These are phyloP conservation scores for Aphanocladium album DNA, from an alignment of 2,329 filamentous ascomycete genomes.

Conservation along the genomic window DNA sequence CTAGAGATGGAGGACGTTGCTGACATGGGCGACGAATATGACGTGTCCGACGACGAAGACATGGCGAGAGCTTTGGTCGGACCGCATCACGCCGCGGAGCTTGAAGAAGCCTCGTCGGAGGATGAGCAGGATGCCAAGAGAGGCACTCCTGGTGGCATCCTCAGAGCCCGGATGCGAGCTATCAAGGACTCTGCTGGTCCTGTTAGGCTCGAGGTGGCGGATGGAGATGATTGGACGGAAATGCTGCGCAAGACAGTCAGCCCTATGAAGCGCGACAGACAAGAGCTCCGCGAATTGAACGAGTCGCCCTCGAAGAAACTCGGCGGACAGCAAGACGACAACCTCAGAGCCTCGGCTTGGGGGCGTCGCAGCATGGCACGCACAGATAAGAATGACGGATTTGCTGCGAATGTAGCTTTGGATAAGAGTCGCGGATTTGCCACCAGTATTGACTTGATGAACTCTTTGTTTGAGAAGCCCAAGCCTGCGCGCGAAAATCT, in stretches of 20 bases:
- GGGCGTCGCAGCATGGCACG: conserved; percentile 26
- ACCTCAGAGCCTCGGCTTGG: conserved; percentile 36
- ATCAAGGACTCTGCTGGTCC: conserved; percentile 56
- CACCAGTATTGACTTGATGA: conserved; percentile 93
- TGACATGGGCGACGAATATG: conserved; percentile 71
- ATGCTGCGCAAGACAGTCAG: conserved; percentile 92
- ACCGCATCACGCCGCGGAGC: conserved; percentile 74
- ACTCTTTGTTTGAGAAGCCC: conserved; percentile 78
- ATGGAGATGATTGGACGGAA: conserved; percentile 85
- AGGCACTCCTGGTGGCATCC: conserved; percentile 53
- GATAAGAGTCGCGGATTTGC: conserved; percentile 63
- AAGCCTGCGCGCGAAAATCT: conserved; percentile 52
- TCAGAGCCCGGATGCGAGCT: conserved; percentile 59
- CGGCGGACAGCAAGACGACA: conserved; percentile 44
- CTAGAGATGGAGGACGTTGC: conserved; percentile 51
- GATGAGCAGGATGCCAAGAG: conserved; percentile 42
- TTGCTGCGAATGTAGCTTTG: conserved; percentile 24
- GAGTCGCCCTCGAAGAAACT: conserved; percentile 41
- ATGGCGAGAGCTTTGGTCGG: conserved; percentile 74
- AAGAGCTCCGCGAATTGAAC: conserved; percentile 58
- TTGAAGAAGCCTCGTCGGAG: conserved; percentile 51
- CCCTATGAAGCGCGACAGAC: conserved; percentile 86
- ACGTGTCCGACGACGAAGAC: conserved; percentile 63
- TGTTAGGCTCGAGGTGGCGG: conserved; percentile 54
- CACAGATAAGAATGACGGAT: conserved; percentile 24